A percentile compares a stretch with the other conserved stretches of the same genome.
phyloP scores from a whole-genome alignment of 768 basidiomycete genomes.

The Lactifluus piperatus region DNA sequence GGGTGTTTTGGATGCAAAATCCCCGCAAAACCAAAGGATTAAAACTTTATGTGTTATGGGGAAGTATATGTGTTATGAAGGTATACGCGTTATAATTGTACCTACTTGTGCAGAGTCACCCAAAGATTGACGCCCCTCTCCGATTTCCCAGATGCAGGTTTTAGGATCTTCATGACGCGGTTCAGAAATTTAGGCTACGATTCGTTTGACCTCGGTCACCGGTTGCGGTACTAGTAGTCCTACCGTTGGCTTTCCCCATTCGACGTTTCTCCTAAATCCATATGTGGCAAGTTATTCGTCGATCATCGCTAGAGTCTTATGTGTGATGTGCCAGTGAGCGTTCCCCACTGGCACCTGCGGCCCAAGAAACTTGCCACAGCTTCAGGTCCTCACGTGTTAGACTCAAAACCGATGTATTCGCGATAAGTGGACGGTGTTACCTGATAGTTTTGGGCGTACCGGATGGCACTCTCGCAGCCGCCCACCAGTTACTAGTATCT shows the following conservation, averaged over 20 bases:
- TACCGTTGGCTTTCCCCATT: neutral
- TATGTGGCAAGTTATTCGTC: constrained; percentile 27
- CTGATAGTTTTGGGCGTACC: neutral
- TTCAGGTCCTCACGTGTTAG: neutral
- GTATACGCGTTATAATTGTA: too few species aligned
- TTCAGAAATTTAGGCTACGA: constrained; percentile 22
- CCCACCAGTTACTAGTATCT: constrained; percentile 29
- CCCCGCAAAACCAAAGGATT: too few species aligned
- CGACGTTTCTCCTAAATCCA: neutral
- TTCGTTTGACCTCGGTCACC: constrained; percentile 28
- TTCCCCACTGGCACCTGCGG: constrained; percentile 26
- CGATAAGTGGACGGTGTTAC: constrained; percentile 21
- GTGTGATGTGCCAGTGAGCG: too few species aligned
- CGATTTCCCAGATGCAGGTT: constrained; percentile 24
- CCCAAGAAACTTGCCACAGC: constrained; percentile 11
- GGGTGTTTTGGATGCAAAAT: too few species aligned
- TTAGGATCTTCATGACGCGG: neutral
- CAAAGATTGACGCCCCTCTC: constrained; percentile 5
- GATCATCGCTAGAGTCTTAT: too few species aligned
- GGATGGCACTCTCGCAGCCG: constrained; percentile 15
- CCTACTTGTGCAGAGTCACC: neutral
- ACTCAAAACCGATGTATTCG: constrained; percentile 19
- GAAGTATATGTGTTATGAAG: too few species aligned
- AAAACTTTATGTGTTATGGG: too few species aligned
- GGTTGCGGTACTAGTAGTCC: constrained; percentile 23